A percentile compares a stretch with the other conserved stretches of the same genome.
Evolutionary conservation across 352 stramenopile species (phyloP).

Genomic region (Pythium rhizo-oryzae): DNA sequence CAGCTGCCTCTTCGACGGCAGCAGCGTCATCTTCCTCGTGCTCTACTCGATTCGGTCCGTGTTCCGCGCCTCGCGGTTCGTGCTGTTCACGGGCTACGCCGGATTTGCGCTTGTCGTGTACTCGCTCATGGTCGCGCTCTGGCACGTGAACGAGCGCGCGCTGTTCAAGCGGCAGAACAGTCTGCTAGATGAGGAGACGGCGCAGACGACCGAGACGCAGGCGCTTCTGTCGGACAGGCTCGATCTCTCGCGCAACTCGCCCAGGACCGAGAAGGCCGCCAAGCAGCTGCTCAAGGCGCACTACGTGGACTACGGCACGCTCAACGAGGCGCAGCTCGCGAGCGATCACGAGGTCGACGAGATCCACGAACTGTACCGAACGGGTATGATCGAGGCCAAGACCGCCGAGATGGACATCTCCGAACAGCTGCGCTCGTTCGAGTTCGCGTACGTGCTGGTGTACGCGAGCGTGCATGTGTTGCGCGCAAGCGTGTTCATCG

Average conservation of each 20-base stretch:
- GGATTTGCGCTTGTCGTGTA: constrained; percentile 53
- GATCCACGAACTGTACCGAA: constrained; percentile 33
- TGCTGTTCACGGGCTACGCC: constrained; percentile 47
- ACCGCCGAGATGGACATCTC: constrained; percentile 55
- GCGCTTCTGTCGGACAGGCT: not conserved
- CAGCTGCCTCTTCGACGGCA: constrained; percentile 48
- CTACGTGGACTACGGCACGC: constrained; percentile 32
- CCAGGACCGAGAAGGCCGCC: constrained; percentile 30
- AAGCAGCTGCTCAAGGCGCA: constrained; percentile 32
- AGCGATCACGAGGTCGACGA: constrained; percentile 22
- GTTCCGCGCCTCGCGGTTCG: constrained; percentile 30
- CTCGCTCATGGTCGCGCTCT: constrained; percentile 65
- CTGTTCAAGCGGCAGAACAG: constrained; percentile 28
- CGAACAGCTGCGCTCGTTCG: constrained; percentile 76
- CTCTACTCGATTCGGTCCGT: constrained; percentile 34
- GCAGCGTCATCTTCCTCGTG: constrained; percentile 41
- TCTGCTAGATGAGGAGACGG: constrained; percentile 2
- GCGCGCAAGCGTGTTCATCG: constrained; percentile 82
- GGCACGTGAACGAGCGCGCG: constrained; percentile 69
- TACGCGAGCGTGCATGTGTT: constrained; percentile 77
- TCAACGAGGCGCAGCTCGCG: constrained; percentile 25
- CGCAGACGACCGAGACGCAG: not conserved
- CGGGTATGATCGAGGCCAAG: constrained; percentile 33
- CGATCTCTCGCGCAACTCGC: constrained; percentile 22
- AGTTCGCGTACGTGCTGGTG: constrained; percentile 76